Base-by-base conservation (phyloP, 2,329 filamentous ascomycete genomes). In the Penicillium sp. region DNA sequence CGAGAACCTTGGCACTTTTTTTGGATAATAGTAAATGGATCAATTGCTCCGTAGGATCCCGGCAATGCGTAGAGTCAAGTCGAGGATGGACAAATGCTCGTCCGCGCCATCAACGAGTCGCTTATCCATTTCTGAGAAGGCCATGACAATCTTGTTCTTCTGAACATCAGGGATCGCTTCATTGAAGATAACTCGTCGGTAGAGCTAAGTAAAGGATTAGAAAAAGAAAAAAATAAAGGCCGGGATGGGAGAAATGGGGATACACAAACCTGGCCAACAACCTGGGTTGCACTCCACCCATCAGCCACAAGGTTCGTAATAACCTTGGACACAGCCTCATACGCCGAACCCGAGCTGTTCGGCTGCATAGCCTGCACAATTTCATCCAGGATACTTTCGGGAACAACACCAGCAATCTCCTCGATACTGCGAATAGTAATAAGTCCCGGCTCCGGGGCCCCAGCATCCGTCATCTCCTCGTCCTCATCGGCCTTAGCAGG, bases 121-220 rank as follows among this genome's bases (percentile, higher is more conserved):
- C 81, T 98, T 98, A 72, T 99, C 95, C 27, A 93, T 83, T 74
- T 98, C 93, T 0, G 93, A 97, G 71, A 99, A 99, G 3, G 93
- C 82, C 61, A 91, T 82, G 48, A 93, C 88, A 58, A 99, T 93
- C 73, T 88, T 88, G 71, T 93, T 96, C 79, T 99, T 99, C 70
- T 96, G 90, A 13, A 85, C 77, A 69, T 97, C 92, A 0, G 87
- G 85, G 25, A 97, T 88, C 8, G 87, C 83, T 73, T 98, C 95
- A 69, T 96, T 92, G 70, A 86, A 91, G 27, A 96, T 84, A 37
- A 98, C 79, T 26, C 84, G 81, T 75, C 95, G 89, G 70, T 97
- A 98, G 43, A 70, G 31, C 61, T 70, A 21, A 9, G 29, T n/a
- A 50, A 5, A 9, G 4, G 4, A 49, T 63, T 39, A 68, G 61